Conservation (phyloP, 495 filamentous ascomycete species). For the Penicillium psychrofluorescens region DNA sequence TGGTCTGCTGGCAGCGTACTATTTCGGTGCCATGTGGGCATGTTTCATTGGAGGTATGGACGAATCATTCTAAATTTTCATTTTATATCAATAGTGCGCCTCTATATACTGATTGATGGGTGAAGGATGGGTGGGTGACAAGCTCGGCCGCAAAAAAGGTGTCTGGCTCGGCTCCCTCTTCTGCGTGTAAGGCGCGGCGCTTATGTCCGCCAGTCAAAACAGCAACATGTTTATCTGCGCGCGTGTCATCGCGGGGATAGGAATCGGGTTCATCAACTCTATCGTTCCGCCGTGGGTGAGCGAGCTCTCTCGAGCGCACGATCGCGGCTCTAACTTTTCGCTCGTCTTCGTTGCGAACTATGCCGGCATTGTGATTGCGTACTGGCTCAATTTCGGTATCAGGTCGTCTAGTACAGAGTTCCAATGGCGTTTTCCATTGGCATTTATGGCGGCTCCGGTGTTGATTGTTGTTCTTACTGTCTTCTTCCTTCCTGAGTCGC, state of each 20-base stretch:
- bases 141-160: constrained; percentile 20
- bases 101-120: no score
- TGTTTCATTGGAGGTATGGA: constrained; percentile 16
- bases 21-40: constrained; percentile 24
- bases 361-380: constrained; percentile 28
- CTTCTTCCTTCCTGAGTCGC: constrained; percentile 50
- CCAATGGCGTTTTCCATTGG: constrained; percentile 33
- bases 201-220: constrained; percentile 33
- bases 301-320: constrained; percentile 26
- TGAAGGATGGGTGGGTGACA: constrained; percentile 11
- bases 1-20: constrained; percentile 18
- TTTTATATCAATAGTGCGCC: no score
- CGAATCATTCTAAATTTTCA: no score
- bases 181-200: constrained; percentile 13
- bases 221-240: constrained; percentile 35
- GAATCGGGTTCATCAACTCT: constrained; percentile 28
- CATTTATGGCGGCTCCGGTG: constrained; percentile 48
- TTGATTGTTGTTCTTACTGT: constrained; percentile 47
- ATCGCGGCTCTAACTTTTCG: constrained; percentile 24
- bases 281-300: constrained; percentile 36
- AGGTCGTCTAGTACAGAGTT: background rate
- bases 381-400: constrained; percentile 29
- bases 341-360: constrained; percentile 41
- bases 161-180: constrained; percentile 18
- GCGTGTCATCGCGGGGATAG: constrained; percentile 27